Percentiles rank a stretch among this genome's conserved stretches.
Evolutionary conservation across 1,139 yeast species (phyloP).

Genomic region (Eremothecium gossypii): DNA sequence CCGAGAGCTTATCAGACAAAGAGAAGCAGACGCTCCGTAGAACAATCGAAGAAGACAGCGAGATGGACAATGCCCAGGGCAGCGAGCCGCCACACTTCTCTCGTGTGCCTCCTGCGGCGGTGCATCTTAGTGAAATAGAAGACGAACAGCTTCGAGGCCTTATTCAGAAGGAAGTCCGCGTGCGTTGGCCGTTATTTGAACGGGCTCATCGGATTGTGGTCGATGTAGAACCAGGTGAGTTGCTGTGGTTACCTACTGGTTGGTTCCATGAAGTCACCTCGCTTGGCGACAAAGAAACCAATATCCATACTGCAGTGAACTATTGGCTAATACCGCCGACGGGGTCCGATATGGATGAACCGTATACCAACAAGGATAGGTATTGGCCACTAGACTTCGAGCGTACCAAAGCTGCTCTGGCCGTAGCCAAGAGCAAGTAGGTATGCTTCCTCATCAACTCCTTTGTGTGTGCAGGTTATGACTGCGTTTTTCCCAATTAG

Average conservation of each 20-base stretch:
- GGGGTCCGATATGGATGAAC: constrained; percentile 22
- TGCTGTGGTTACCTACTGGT: constrained; percentile 64
- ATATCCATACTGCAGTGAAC: constrained; percentile 53
- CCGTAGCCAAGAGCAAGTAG: not conserved
- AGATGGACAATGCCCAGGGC: constrained; percentile 15
- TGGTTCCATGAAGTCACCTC: constrained; percentile 80
- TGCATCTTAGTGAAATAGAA: constrained; percentile 47
- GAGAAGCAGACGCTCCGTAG: constrained; percentile 14
- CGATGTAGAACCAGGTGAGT: constrained; percentile 50
- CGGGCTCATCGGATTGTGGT: constrained; percentile 37
- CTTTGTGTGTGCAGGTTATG: not conserved
- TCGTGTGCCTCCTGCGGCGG: constrained; percentile 48
- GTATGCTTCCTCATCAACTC: not conserved
- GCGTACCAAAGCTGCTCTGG: constrained; percentile 28
- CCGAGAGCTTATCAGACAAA: constrained; percentile 12
- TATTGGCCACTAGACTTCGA: constrained; percentile 47
- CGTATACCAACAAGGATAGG: constrained; percentile 35
- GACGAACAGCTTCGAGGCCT: constrained; percentile 22
- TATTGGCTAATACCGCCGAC: constrained; percentile 70
- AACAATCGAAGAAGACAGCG: constrained; percentile 18
- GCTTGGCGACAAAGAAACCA: constrained; percentile 34
- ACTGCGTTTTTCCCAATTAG: not conserved
- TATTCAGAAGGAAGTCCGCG: constrained; percentile 30
- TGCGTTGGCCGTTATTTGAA: constrained; percentile 41
- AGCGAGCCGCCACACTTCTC: constrained; percentile 65